Evolutionary conservation across 345 rosid genomes (phyloP).

Genomic region (Hypericum perforatum): DNA sequence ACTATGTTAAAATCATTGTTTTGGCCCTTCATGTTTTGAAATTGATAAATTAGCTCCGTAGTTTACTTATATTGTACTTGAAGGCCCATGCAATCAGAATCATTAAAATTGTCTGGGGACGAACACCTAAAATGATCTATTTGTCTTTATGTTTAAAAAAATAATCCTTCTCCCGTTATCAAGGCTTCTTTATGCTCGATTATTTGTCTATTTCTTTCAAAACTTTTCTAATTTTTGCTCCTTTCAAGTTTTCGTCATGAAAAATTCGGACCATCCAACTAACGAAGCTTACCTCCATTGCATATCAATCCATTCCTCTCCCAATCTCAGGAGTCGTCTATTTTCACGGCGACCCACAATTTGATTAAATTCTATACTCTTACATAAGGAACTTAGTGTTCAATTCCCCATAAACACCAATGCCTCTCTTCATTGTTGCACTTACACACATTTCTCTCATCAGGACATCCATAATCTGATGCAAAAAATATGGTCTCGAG

Average conservation of each 20-base stretch:
- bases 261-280: conserved; percentile 3
- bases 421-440: conserved; percentile 8
- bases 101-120: no score
- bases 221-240: no score
- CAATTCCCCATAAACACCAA: neutral
- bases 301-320: neutral
- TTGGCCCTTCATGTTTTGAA: no score
- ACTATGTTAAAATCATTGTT: no score
- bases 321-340: conserved; percentile 5
- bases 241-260: conserved; percentile 4
- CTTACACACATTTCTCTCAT: conserved; percentile 5
- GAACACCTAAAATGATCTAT: no score
- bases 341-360: neutral
- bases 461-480: conserved; percentile 7
- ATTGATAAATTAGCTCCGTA: no score
- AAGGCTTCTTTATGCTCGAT: no score
- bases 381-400: conserved; percentile 6
- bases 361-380: neutral
- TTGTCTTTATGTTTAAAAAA: no score
- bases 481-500: neutral
- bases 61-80: no score
- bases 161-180: no score
- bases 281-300: conserved; percentile 1
- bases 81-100: no score
- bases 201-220: no score